These are phyloP conservation scores for Candida patagonica DNA, from an alignment of 805 yeast species.

Conservation along the genomic window DNA sequence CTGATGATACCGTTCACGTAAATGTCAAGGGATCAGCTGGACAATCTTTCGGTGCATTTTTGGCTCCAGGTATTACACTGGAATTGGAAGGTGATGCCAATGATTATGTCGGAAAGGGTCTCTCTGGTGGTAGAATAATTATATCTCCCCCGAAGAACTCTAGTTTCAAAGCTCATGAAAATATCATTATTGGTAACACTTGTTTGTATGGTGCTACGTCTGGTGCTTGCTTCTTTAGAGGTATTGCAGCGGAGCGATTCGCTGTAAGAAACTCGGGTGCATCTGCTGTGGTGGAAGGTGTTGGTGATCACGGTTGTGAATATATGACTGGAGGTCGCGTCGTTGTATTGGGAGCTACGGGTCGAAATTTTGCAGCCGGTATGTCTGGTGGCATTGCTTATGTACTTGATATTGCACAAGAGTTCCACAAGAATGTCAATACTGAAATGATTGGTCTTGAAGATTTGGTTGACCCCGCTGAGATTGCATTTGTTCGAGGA, in stretches of 20 bases:
- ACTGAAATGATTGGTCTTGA: constrained; percentile 72
- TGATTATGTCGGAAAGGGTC: constrained; percentile 96
- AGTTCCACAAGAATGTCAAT: constrained; percentile 73
- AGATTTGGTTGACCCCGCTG: constrained; percentile 72
- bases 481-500: constrained; percentile 88
- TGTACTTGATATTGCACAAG: constrained; percentile 91
- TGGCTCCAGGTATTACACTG: constrained; percentile 91
- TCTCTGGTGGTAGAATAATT: constrained; percentile 88
- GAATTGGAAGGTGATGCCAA: constrained; percentile 96
- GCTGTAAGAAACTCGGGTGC: constrained; percentile 99
- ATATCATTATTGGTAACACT: constrained; percentile 93
- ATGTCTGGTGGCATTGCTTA: constrained; percentile 99
- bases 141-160: constrained; percentile 86
- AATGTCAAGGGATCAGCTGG: constrained; percentile 92
- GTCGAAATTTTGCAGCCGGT: constrained; percentile 93
- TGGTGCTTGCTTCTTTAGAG: constrained; percentile 88
- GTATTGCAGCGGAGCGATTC: constrained; percentile 97
- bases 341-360: constrained; percentile 83
- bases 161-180: constrained; percentile 86
- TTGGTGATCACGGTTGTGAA: constrained; percentile 98
- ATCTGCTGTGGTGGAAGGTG: constrained; percentile 90
- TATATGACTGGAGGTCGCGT: constrained; percentile 99
- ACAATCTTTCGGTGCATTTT: constrained; percentile 96
- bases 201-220: constrained; percentile 97
- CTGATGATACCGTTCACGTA: constrained; percentile 93